Evolutionary conservation across 2,329 filamentous ascomycete genomes (phyloP).

Genomic region (Diaporthe ilicicola): DNA sequence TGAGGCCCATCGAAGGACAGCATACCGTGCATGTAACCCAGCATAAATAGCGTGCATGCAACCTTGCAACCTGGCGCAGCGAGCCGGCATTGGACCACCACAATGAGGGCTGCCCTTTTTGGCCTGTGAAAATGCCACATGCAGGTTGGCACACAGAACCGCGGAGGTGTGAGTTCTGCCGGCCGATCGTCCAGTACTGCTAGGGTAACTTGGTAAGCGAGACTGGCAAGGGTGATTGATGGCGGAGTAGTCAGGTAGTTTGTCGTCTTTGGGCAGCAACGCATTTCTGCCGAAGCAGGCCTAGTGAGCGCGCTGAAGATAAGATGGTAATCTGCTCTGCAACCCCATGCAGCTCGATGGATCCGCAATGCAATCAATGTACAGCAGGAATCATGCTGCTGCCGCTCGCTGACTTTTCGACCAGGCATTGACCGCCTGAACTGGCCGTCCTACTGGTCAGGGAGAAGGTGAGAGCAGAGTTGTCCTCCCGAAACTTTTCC

Average conservation of each 20-base stretch:
- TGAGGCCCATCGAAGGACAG: slow-evolving; percentile 21
- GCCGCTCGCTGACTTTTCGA: slow-evolving; percentile 2
- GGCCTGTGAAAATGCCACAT: slow-evolving; percentile 20
- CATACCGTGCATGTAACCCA: slow-evolving; percentile 1
- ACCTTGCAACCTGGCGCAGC: not conserved
- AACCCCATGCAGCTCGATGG: slow-evolving; percentile 20
- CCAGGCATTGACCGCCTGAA: slow-evolving; percentile 20
- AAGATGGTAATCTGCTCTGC: slow-evolving; percentile 21
- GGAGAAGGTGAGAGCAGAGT: slow-evolving; percentile 9
- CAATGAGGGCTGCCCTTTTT: not conserved
- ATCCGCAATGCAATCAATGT: slow-evolving; percentile 15
- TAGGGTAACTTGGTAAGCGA: not conserved
- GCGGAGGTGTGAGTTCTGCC: slow-evolving; percentile 14
- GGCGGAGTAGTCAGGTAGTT: not conserved
- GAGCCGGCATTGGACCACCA: slow-evolving; percentile 8
- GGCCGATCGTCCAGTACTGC: slow-evolving; percentile 10
- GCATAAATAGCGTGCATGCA: not conserved
- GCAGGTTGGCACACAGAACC: slow-evolving; percentile 8
- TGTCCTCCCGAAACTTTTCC: slow-evolving; percentile 14
- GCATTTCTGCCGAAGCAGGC: slow-evolving; percentile 20
- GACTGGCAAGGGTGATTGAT: slow-evolving; percentile 2
- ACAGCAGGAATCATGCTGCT: slow-evolving; percentile 21
- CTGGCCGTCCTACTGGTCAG: slow-evolving; percentile 1
- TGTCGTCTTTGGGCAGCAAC: slow-evolving; percentile 18
- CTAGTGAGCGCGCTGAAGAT: slow-evolving; percentile 19